Base-by-base conservation (phyloP, 2,329 filamentous ascomycete genomes). In the Sphaceloma murrayae region DNA sequence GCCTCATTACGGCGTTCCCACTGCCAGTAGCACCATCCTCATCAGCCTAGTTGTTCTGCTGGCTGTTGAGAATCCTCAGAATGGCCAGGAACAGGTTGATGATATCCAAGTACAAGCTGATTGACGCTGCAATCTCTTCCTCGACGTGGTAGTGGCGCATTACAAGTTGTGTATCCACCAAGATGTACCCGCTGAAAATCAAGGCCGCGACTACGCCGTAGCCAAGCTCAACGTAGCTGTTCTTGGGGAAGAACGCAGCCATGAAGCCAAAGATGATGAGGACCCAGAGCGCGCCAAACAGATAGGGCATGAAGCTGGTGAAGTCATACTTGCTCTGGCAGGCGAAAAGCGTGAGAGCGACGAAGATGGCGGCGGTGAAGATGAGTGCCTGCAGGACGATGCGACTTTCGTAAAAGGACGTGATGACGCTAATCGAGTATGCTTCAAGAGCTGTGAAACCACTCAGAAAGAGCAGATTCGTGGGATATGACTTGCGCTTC, bases 291-390 rank as follows among this genome's bases (percentile, higher is more conserved):
- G 74, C 80, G 47, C 88, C 88, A 57, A 93, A 93, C 3, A 96
- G 77, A 62, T 95, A 96, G 13, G 91, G 89, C 71, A 89, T 85
- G 89, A 91, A 98, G 52, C 78, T 82, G 1, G 89, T 96, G 62
- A 98, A 98, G 70, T 98, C 91, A 61, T 98, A 98, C 64, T 93
- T 94, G 52, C 84, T 85, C 70, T 98, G 91, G 75, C 88, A 94
- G 39, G 91, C 91, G 62, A 98, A 96, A 33, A 88, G 65, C 2
- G 75, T 80, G 46, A 81, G 62, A 21, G 71, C 74, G 34, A 80
- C 64, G 56, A 81, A 81, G 54, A 80, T 77, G 43, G 69, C 77
- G 7, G 78, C 62, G 1, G 91, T 98, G 47, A 98, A 78, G 52
- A 94, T 66, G 24, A 94, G 80, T 11, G 91, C 91, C 65, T 94